Evolutionary conservation across 257 asterid species (phyloP).

Genomic region (Primulina tabacum): DNA sequence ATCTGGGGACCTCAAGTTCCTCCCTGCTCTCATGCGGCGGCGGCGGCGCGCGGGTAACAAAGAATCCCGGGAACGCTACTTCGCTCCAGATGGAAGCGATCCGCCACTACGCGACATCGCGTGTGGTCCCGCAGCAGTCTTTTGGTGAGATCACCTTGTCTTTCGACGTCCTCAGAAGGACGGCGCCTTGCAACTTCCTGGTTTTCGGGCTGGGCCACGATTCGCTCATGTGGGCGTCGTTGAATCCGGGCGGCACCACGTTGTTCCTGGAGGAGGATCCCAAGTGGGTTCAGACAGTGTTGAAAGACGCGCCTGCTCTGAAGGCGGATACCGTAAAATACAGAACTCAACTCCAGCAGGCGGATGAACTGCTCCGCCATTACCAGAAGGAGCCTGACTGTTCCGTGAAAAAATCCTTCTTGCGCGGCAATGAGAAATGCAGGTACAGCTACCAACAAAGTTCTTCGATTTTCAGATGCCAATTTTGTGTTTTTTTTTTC

Average conservation of each 20-base stretch:
- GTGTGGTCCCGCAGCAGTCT: slow-evolving; percentile 52
- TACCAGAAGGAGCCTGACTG: slow-evolving; percentile 50
- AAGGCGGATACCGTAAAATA: slow-evolving; percentile 53
- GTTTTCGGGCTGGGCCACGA: slow-evolving; percentile 86
- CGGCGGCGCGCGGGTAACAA: slow-evolving; percentile 24
- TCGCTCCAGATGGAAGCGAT: slow-evolving; percentile 42
- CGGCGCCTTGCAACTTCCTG: slow-evolving; percentile 56
- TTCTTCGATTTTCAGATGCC: too few relatives aligned
- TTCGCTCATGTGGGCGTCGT: slow-evolving; percentile 80
- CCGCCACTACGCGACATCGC: slow-evolving; percentile 60
- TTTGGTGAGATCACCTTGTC: slow-evolving; percentile 43
- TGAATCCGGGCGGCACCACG: slow-evolving; percentile 69
- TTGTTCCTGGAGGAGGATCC: slow-evolving; percentile 83
- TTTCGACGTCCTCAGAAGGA: slow-evolving; percentile 37
- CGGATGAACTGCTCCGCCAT: slow-evolving; percentile 49
- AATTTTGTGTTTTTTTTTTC: too few relatives aligned
- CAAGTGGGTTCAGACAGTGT: slow-evolving; percentile 56
- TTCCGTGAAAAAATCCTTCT: slow-evolving; percentile 37
- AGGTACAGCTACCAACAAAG: slow-evolving; percentile 20
- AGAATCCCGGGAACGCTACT: slow-evolving; percentile 7
- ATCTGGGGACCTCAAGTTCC: slow-evolving; percentile 18
- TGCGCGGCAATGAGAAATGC: slow-evolving; percentile 67
- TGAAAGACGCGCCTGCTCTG: slow-evolving; percentile 53
- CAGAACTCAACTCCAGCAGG: slow-evolving; percentile 57
- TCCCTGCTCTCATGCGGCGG: slow-evolving; percentile 22